These are phyloP conservation scores for Mycosphaerella sp. DNA, from an alignment of 2,329 filamentous ascomycete species.

Conservation along the genomic window DNA sequence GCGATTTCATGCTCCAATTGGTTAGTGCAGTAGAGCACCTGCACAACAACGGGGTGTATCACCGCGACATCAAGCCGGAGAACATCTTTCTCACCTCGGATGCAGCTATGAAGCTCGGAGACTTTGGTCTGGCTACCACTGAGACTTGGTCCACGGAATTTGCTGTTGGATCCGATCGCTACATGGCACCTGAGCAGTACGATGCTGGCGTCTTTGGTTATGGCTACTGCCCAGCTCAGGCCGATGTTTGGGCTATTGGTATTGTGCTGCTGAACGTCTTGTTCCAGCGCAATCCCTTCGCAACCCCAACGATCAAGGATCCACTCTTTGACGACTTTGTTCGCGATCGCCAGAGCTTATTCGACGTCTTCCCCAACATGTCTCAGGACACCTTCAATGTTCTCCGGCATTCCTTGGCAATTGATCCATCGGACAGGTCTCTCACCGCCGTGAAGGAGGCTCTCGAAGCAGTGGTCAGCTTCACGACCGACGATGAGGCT, in stretches of 20 bases:
- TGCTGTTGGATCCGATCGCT: conserved; percentile 93
- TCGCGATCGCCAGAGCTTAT: conserved; percentile 88
- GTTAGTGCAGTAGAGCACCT: conserved; percentile 85
- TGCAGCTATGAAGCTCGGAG: conserved; percentile 90
- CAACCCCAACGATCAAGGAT: conserved; percentile 81
- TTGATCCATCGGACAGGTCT: conserved; percentile 86
- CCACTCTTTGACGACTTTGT: conserved; percentile 89
- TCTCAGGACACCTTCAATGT: conserved; percentile 97
- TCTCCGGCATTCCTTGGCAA: conserved; percentile 78
- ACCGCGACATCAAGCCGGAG: conserved; percentile 98
- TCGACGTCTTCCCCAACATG: conserved; percentile 98
- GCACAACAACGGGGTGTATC: conserved; percentile 85
- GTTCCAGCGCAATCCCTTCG: conserved; percentile 95
- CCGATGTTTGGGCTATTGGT: conserved; percentile 95
- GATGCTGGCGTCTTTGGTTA: conserved; percentile 65
- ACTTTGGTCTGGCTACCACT: conserved; percentile 88
- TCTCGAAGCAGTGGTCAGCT: conserved; percentile 73
- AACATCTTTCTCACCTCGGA: conserved; percentile 91
- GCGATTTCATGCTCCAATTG: conserved; percentile 93
- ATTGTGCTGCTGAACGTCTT: conserved; percentile 95
- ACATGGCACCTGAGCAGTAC: conserved; percentile 99
- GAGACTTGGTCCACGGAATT: conserved; percentile 88
- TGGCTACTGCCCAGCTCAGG: conserved; percentile 87
- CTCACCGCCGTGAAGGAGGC: conserved; percentile 70
- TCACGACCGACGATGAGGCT: conserved; percentile 87